A percentile compares a stretch with the other conserved stretches of the same genome.
These are phyloP conservation scores for Clonostachys byssicola DNA, from an alignment of 2,329 filamentous ascomycete genomes.

Conservation along the genomic window DNA sequence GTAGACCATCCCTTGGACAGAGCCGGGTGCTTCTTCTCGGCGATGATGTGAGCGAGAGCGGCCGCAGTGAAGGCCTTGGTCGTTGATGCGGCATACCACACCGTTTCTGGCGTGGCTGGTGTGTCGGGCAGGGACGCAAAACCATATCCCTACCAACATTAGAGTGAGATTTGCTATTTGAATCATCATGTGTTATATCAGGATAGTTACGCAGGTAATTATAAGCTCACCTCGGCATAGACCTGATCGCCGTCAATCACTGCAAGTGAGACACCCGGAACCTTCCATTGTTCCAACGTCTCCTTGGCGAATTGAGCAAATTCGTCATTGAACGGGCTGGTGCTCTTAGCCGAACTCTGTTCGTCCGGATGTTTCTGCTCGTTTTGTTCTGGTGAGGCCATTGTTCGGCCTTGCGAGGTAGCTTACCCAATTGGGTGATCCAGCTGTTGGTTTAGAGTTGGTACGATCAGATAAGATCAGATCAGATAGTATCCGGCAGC, in stretches of 20 bases:
- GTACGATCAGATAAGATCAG: too few relatives aligned
- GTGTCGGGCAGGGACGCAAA: constrained; percentile 24
- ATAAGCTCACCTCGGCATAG: constrained; percentile 25
- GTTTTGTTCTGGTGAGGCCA: too few relatives aligned
- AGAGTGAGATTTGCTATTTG: not conserved
- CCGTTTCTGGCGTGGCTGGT: constrained; percentile 36
- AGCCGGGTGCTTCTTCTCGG: constrained; percentile 26
- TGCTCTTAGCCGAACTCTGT: too few relatives aligned
- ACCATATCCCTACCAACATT: constrained; percentile 16
- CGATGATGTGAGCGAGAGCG: constrained; percentile 41
- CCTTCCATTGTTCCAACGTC: constrained; percentile 28
- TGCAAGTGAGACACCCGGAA: constrained; percentile 43
- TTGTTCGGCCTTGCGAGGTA: too few relatives aligned
- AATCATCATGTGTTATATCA: not conserved
- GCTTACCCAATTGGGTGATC: too few relatives aligned
- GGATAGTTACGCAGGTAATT: not conserved
- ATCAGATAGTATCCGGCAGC: too few relatives aligned
- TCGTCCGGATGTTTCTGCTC: too few relatives aligned
- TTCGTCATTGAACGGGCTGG: not conserved
- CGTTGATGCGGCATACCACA: constrained; percentile 51
- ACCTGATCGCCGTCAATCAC: constrained; percentile 38
- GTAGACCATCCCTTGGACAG: constrained; percentile 37
- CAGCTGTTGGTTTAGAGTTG: too few relatives aligned
- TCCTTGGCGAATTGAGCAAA: constrained; percentile 3
- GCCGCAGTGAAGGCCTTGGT: constrained; percentile 52